Conservation (phyloP, 2,329 filamentous ascomycete species). For the Fusarium sp. region DNA sequence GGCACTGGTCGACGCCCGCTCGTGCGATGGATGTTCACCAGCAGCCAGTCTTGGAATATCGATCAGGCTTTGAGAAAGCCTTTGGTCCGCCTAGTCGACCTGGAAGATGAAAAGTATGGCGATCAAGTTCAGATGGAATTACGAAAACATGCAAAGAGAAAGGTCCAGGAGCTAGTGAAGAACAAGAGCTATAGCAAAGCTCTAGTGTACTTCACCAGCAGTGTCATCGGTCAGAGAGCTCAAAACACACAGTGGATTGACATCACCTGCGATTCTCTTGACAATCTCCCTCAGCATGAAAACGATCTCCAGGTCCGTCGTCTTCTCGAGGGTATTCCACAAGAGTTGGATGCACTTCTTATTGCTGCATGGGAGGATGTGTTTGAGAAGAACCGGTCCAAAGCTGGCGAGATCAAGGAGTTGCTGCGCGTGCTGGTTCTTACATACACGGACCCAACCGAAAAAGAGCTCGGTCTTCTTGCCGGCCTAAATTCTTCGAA, state of each 20-base stretch:
- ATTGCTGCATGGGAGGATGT: constrained; percentile 55
- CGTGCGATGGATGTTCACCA: constrained; percentile 57
- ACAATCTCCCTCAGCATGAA: constrained; percentile 54
- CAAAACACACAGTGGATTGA: constrained; percentile 60
- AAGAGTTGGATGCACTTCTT: constrained; percentile 54
- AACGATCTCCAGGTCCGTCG: constrained; percentile 56
- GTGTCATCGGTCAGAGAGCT: constrained; percentile 56
- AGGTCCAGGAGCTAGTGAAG: constrained; percentile 50
- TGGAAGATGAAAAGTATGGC: constrained; percentile 37
- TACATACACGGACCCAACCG: constrained; percentile 57
- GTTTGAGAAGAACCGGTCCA: constrained; percentile 49
- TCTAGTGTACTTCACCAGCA: constrained; percentile 57
- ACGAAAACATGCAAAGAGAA: constrained; percentile 51
- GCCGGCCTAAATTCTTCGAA: constrained; percentile 51
- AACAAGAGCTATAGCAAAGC: constrained; percentile 58
- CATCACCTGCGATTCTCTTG: constrained; percentile 57
- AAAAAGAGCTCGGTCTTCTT: constrained; percentile 54
- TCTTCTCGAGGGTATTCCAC: constrained; percentile 55
- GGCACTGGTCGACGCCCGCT: neutral
- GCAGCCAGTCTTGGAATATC: constrained; percentile 43
- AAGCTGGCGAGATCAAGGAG: constrained; percentile 57
- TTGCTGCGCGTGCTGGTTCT: constrained; percentile 57
- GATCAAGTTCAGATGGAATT: constrained; percentile 39
- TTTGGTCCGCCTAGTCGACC: constrained; percentile 29
- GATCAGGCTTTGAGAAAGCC: constrained; percentile 10